Evolutionary conservation across 108 stramenopile species (phyloP).

Genomic region (Nitzschia palea): DNA sequence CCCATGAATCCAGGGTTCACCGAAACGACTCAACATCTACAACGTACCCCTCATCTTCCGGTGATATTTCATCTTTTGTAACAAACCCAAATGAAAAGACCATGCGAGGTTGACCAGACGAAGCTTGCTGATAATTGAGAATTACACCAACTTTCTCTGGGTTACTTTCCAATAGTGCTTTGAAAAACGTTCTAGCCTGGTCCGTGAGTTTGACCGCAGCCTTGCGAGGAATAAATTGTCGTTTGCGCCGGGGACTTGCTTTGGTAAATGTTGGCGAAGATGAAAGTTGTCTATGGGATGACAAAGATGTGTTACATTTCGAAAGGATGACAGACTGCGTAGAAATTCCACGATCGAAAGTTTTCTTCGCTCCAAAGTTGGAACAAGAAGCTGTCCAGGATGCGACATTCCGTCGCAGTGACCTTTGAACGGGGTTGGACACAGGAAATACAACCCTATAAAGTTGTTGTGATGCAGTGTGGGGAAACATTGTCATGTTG

Average conservation of each 20-base stretch:
- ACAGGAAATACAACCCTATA: too few relatives aligned
- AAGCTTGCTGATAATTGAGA: slow-evolving; percentile 66
- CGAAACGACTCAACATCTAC: too few relatives aligned
- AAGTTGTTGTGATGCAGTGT: too few relatives aligned
- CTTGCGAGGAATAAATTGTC: slow-evolving; percentile 56
- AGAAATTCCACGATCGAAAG: too few relatives aligned
- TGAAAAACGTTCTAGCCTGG: slow-evolving; percentile 61
- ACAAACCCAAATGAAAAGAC: slow-evolving; percentile 84
- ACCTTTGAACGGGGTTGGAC: too few relatives aligned
- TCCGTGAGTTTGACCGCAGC: slow-evolving; percentile 74
- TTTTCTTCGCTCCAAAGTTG: too few relatives aligned
- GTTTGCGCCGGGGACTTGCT: slow-evolving; percentile 1
- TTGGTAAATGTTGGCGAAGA: background rate
- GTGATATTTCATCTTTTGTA: slow-evolving; percentile 49
- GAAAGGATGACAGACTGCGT: too few relatives aligned
- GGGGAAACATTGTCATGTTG: too few relatives aligned
- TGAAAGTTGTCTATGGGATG: background rate
- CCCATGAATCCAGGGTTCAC: too few relatives aligned
- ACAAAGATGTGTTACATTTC: too few relatives aligned
- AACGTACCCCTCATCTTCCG: slow-evolving; percentile 68
- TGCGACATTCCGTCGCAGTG: too few relatives aligned
- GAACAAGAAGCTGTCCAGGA: too few relatives aligned
- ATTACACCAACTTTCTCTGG: slow-evolving; percentile 49
- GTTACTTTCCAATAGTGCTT: slow-evolving; percentile 33
- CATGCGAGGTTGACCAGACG: slow-evolving; percentile 72